phyloP scores from a whole-genome alignment of 1,284 basidiomycete genomes.

The Rugosomyces carneus region DNA sequence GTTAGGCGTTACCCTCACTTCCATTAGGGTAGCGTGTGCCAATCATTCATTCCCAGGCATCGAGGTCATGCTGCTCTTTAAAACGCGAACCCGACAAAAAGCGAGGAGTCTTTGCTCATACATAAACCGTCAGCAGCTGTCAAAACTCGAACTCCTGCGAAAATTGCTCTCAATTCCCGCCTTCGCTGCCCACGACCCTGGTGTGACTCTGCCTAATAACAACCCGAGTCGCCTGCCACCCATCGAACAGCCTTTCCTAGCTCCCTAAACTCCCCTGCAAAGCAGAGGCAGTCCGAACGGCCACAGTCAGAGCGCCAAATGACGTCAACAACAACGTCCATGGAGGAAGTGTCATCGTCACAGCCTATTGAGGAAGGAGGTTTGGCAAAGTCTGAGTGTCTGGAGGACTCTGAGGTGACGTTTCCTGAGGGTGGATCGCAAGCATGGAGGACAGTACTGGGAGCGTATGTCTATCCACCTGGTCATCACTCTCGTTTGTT shows the following conservation, averaged over 20 bases:
- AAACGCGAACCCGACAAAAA: not conserved
- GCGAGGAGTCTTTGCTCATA: not conserved
- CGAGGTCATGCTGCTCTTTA: not conserved
- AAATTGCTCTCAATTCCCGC: not conserved
- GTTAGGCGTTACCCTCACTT: not conserved
- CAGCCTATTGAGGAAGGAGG: not conserved
- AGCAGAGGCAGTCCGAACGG: not conserved
- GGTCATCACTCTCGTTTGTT: not conserved
- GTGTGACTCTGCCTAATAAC: not conserved
- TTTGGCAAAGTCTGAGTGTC: not conserved
- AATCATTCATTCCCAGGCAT: not conserved
- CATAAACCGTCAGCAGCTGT: not conserved
- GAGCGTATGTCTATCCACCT: conserved; percentile 12
- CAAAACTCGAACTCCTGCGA: not conserved
- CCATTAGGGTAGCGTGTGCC: not conserved
- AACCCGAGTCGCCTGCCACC: not conserved
- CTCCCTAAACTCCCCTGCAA: not conserved
- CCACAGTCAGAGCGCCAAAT: not conserved
- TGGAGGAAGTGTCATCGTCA: not conserved
- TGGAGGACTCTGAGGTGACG: not conserved
- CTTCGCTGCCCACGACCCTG: not conserved
- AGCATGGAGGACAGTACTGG: conserved; percentile 16
- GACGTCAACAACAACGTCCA: not conserved
- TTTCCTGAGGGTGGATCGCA: conserved; percentile 14
- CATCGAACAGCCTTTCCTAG: not conserved